phyloP scores from a whole-genome alignment of 169 alveolate species.

The Plasmodium malariae region DNA sequence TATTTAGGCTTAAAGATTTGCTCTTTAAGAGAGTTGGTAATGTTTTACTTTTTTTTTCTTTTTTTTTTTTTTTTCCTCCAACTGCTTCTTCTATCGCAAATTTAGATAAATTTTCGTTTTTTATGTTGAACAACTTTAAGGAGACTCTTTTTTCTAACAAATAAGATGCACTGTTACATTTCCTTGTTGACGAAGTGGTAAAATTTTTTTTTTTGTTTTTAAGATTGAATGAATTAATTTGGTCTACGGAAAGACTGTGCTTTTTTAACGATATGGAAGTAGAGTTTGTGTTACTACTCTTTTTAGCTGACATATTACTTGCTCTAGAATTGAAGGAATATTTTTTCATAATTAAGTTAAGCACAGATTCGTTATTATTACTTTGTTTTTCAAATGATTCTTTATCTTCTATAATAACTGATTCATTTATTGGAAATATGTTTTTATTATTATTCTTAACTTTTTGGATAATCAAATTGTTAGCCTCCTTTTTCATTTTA shows the following conservation, averaged over 20 bases:
- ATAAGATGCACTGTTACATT: background rate
- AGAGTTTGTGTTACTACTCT: background rate
- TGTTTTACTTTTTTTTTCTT: background rate
- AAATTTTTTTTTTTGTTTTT: background rate
- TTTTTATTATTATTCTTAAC: background rate
- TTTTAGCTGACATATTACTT: background rate
- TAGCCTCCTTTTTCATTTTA: background rate
- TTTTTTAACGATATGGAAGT: background rate
- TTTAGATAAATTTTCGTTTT: background rate
- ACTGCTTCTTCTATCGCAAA: background rate
- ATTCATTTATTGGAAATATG: background rate
- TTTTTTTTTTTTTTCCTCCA: background rate
- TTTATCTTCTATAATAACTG: background rate
- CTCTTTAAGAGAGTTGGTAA: background rate
- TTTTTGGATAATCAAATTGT: background rate
- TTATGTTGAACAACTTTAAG: background rate
- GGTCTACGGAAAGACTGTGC: background rate
- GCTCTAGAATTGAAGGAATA: conserved; percentile 3
- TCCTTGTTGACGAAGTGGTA: conserved; percentile 10
- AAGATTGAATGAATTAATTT: background rate
- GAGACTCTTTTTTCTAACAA: conserved; percentile 2
- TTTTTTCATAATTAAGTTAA: background rate
- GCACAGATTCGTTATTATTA: background rate
- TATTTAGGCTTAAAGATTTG: conserved; percentile 18
- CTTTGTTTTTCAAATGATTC: background rate